Conservation (phyloP, 2,329 filamentous ascomycete species). For the Anisogramma anomala region DNA sequence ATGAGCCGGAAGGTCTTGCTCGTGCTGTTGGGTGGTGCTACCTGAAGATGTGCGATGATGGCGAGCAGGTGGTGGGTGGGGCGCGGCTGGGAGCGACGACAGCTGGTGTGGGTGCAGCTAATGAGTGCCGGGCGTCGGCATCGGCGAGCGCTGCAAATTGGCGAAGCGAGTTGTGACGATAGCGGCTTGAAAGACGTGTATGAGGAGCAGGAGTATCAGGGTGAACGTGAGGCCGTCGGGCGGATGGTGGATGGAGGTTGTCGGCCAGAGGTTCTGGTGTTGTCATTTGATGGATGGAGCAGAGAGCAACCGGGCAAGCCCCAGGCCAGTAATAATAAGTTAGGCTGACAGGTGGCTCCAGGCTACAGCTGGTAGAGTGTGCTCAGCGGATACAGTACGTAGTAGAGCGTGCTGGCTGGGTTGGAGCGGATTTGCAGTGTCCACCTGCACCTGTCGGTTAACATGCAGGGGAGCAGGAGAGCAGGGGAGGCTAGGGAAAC, state of each 20-base stretch:
- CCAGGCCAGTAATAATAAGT: too few relatives aligned
- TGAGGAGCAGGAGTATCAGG: background rate
- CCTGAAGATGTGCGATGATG: conserved; percentile 19
- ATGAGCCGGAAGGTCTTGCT: conserved; percentile 37
- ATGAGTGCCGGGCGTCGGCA: conserved; percentile 1
- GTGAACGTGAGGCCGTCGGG: conserved; percentile 21
- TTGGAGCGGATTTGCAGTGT: too few relatives aligned
- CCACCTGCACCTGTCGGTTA: too few relatives aligned
- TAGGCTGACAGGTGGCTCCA: background rate
- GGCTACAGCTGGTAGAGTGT: too few relatives aligned
- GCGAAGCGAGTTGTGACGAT: conserved; percentile 19
- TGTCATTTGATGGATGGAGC: conserved; percentile 25
- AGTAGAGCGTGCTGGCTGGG: too few relatives aligned
- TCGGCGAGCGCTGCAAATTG: conserved; percentile 15
- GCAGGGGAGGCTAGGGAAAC: too few relatives aligned
- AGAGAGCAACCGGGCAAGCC: background rate
- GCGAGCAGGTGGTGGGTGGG: conserved; percentile 17
- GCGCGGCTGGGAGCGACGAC: conserved; percentile 15
- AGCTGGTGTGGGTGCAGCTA: conserved; percentile 5
- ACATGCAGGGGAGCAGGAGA: too few relatives aligned
- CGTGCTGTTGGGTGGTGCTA: conserved; percentile 22
- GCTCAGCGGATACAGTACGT: too few relatives aligned
- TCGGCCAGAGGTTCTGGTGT: conserved; percentile 21
- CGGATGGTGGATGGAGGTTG: conserved; percentile 21
- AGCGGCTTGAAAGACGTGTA: conserved; percentile 23